A percentile compares a stretch with the other conserved stretches of the same genome.
phyloP scores from a whole-genome alignment of 1,284 basidiomycete species.

The Ustilago loliicola region DNA sequence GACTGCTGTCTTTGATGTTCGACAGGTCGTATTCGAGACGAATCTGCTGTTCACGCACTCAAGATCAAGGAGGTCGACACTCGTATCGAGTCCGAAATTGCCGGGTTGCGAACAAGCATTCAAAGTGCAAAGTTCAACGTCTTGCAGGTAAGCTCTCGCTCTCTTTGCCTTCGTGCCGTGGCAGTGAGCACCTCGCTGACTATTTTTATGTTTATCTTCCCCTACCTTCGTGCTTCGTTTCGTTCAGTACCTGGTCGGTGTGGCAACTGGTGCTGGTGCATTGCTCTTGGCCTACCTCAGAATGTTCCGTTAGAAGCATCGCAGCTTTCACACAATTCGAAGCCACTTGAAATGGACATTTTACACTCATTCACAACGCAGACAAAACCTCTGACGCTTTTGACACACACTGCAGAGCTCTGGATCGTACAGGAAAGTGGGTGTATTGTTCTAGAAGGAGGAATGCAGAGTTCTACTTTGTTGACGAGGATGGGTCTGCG shows the following conservation, averaged over 20 bases:
- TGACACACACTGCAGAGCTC: neutral
- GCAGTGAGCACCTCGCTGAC: neutral
- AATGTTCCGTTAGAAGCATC: constrained; percentile 59
- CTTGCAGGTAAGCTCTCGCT: constrained; percentile 50
- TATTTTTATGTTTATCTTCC: neutral
- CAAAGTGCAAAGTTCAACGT: constrained; percentile 85
- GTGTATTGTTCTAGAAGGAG: neutral
- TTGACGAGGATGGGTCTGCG: neutral
- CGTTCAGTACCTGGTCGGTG: constrained; percentile 57
- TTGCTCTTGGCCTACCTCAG: constrained; percentile 86
- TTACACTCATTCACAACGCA: no score
- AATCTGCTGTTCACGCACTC: constrained; percentile 89
- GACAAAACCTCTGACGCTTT: neutral
- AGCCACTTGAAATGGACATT: neutral
- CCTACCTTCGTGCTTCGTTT: neutral
- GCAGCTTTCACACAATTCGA: neutral
- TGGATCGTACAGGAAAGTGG: neutral
- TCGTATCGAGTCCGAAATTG: constrained; percentile 96
- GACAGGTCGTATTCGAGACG: constrained; percentile 83
- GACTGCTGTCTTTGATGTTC: neutral
- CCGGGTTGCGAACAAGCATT: constrained; percentile 86
- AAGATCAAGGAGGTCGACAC: constrained; percentile 99
- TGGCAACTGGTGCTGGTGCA: constrained; percentile 88
- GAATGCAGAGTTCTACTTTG: neutral
- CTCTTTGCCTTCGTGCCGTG: neutral